Base-by-base conservation (phyloP, 2,329 filamentous ascomycete species). In the Ophiostoma fasciatum region DNA sequence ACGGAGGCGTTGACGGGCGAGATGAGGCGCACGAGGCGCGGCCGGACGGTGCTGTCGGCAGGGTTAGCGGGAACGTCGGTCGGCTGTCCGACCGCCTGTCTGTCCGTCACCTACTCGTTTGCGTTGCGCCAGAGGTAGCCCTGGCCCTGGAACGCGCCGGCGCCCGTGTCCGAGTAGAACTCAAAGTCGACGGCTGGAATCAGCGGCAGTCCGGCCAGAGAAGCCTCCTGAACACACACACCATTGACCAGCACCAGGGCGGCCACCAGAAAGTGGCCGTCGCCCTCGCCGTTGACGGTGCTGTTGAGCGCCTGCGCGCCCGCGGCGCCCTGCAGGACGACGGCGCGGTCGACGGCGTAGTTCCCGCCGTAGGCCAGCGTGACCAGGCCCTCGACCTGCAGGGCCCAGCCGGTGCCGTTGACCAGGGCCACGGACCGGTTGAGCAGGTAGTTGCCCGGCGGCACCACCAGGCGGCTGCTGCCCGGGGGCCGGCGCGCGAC, bases 101-200 rank as follows among this genome's bases (percentile, higher is more conserved):
- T 5, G 10, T 22, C 20, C 20, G 20, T 5, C 6, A 31, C 35
- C 3, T 9, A 41, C 39, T 38, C 33, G 32, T 36, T 38, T 5
- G 39, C 28, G 27, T 41, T 41, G 11, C 36, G 62, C 41, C 61
- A 60, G 39, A 58, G 47, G 41, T 62, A 67, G 11, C 63, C 63
- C 37, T 60, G 57, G n/a, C 62, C 63, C 47, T 67, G 64, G 7
- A 67, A 51, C 20, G 62, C 61, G 10, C 64, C 63, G 31, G 56
- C 56, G 20, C 59, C 60, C 7, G 33, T 45, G 11, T 33, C 27
- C 20, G 54, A 63, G 38, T 58, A 66, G 33, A 68, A 45, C 42
- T 68, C 64, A 29, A 67, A 63, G 43, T 67, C 62, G 59, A 22
- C 33, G 31, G 42, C 42, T 40, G 35, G 14, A 18, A 9, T n/a